Percentiles rank a stretch among this genome's conserved stretches.
Evolutionary conservation across 148 eudicot genomes (phyloP).

Genomic region (Rhododendron williamsianum): DNA sequence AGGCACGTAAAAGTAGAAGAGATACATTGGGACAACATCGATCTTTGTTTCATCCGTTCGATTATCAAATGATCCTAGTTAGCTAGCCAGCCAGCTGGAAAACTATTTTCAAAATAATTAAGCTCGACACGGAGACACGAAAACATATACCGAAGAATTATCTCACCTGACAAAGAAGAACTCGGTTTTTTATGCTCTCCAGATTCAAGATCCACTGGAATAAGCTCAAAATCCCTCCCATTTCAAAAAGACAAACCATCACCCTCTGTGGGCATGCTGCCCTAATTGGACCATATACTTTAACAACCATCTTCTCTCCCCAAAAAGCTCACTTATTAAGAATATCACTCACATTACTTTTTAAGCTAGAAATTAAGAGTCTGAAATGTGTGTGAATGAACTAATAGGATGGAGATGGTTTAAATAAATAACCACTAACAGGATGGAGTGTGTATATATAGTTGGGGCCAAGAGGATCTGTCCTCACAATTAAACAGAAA

Average conservation of each 20-base stretch:
- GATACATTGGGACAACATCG: too few species aligned
- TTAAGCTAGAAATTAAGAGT: too few species aligned
- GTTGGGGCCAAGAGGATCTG: too few species aligned
- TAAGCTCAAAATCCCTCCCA: constrained; percentile 45
- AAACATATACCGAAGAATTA: background rate
- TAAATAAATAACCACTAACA: too few species aligned
- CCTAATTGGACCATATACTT: constrained; percentile 50
- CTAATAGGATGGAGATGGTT: too few species aligned
- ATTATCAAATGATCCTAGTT: too few species aligned
- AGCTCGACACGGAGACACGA: too few species aligned
- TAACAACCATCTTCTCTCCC: constrained; percentile 38
- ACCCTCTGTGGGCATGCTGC: constrained; percentile 81
- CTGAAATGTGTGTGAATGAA: background rate
- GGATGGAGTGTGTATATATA: background rate
- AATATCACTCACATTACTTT: too few species aligned
- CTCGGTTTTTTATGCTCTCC: constrained; percentile 49
- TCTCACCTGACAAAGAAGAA: constrained; percentile 47
- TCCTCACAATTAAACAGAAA: background rate
- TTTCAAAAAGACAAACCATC: constrained; percentile 54
- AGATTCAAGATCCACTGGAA: constrained; percentile 45
- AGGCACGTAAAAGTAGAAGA: too few species aligned
- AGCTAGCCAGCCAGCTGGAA: too few species aligned
- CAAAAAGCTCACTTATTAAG: background rate
- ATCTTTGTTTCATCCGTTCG: too few species aligned
- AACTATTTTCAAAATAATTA: too few species aligned